Percentiles rank a stretch among this genome's conserved stretches.
phyloP scores from a whole-genome alignment of 2,329 filamentous ascomycete species.

The Epichloe sibirici region DNA sequence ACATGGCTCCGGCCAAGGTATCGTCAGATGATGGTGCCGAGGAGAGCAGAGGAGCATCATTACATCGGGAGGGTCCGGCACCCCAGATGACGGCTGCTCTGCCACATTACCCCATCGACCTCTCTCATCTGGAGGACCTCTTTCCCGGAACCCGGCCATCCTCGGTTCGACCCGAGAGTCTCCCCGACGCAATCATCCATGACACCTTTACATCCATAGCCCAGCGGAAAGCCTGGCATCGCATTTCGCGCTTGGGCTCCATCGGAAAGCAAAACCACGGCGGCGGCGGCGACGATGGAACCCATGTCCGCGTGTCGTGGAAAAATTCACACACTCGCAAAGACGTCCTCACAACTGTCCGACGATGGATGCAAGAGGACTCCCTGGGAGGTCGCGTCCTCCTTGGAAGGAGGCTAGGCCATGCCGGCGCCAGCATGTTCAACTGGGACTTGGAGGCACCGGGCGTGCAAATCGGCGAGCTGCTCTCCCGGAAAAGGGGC shows the following conservation, averaged over 20 bases:
- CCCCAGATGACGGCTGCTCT: slow-evolving; percentile 7
- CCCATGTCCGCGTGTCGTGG: slow-evolving; percentile 49
- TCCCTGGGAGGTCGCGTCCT: slow-evolving; percentile 39
- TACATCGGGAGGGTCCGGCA: background rate
- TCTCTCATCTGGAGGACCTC: slow-evolving; percentile 21
- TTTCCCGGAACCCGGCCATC: slow-evolving; percentile 15
- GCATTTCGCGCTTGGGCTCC: slow-evolving; percentile 48
- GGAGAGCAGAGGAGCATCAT: background rate
- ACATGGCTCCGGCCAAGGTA: background rate
- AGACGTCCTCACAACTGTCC: slow-evolving; percentile 45
- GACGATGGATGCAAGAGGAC: slow-evolving; percentile 55
- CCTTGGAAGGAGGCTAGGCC: slow-evolving; percentile 24
- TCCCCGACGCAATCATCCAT: slow-evolving; percentile 34
- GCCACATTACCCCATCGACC: slow-evolving; percentile 18
- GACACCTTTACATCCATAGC: slow-evolving; percentile 43
- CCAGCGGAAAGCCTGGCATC: slow-evolving; percentile 54
- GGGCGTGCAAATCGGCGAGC: slow-evolving; percentile 33
- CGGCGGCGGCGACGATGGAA: slow-evolving; percentile 34
- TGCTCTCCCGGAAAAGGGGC: slow-evolving; percentile 17
- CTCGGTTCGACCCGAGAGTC: slow-evolving; percentile 18
- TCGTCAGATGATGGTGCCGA: background rate
- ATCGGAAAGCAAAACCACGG: slow-evolving; percentile 43
- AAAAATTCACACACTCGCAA: slow-evolving; percentile 37
- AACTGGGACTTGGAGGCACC: slow-evolving; percentile 47
- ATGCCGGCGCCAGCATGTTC: slow-evolving; percentile 39